A percentile compares a stretch with the other conserved stretches of the same genome.
Conservation (phyloP, 2,329 filamentous ascomycete genomes). For the Fusarium sp. region DNA sequence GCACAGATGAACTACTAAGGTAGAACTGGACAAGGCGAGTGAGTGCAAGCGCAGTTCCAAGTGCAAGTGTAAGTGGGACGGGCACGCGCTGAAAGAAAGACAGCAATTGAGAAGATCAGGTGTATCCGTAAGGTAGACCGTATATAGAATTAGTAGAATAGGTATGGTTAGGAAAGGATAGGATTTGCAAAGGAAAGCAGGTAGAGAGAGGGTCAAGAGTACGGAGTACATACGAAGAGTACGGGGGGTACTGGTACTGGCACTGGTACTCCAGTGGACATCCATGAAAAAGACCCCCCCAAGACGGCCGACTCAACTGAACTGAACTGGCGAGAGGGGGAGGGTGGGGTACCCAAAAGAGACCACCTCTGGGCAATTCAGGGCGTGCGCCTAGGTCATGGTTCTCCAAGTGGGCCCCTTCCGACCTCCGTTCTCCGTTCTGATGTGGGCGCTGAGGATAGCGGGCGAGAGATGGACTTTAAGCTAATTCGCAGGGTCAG, state of each 20-base stretch:
- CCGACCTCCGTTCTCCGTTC: constrained; percentile 32
- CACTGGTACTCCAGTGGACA: constrained; percentile 13
- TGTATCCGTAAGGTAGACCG: constrained; percentile 5
- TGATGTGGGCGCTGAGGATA: constrained; percentile 45
- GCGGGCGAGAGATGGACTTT: constrained; percentile 30
- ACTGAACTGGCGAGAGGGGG: constrained; percentile 3
- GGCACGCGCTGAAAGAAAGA: not conserved
- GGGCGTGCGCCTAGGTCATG: constrained; percentile 21
- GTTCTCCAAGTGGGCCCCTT: constrained; percentile 24
- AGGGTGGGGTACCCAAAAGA: constrained; percentile 31
- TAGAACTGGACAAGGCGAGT: constrained; percentile 17
- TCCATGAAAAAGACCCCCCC: constrained; percentile 2
- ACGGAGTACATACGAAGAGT: not conserved
- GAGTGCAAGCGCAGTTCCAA: constrained; percentile 17
- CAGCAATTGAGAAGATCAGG: constrained; percentile 10
- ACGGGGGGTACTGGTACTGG: constrained; percentile 22
- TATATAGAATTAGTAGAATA: constrained; percentile 23
- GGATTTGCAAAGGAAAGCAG: constrained; percentile 22
- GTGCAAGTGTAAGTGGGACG: constrained; percentile 31
- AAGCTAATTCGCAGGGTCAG: constrained; percentile 23
- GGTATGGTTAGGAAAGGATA: constrained; percentile 22
- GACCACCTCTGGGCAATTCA: too few species aligned
- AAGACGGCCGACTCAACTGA: constrained; percentile 26
- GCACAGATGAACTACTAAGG: not conserved
- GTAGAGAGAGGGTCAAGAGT: constrained; percentile 23